Evolutionary conservation across 2,329 filamentous ascomycete genomes (phyloP).

Genomic region (Lachnellula suecica): DNA sequence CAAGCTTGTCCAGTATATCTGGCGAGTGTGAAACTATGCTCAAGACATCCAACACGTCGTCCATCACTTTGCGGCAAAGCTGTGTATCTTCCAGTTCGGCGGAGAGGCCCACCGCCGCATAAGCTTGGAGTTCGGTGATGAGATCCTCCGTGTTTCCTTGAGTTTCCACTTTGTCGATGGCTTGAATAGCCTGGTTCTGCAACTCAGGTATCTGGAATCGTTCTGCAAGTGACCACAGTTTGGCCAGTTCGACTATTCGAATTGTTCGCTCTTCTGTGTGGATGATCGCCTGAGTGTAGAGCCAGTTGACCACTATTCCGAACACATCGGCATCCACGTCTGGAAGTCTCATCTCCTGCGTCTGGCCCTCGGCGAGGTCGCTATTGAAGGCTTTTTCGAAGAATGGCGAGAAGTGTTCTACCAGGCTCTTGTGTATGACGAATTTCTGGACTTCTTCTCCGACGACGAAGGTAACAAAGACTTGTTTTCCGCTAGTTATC

Average conservation of each 20-base stretch:
- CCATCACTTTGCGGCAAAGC: not conserved
- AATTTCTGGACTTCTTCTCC: constrained; percentile 1
- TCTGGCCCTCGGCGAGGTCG: constrained; percentile 1
- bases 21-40: not conserved
- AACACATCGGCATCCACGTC: constrained; percentile 6
- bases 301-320: constrained; percentile 7
- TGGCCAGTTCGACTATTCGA: not conserved
- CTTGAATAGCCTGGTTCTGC: constrained; percentile 8
- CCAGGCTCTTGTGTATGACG: constrained; percentile 9
- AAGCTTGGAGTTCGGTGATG: not conserved
- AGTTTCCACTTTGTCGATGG: not conserved
- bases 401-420: constrained; percentile 11
- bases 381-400: constrained; percentile 10
- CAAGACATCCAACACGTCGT: not conserved
- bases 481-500: not conserved
- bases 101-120: not conserved
- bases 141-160: not conserved
- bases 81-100: not conserved
- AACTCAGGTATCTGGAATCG: constrained; percentile 10
- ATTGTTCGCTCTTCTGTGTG: not conserved
- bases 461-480: not conserved
- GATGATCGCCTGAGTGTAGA: constrained; percentile 7
- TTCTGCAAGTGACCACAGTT: constrained; percentile 10
- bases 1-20: not conserved
- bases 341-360: constrained; percentile 1